Base-by-base conservation (phyloP, 1,284 basidiomycete genomes). In the Rhodotorula sp. region DNA sequence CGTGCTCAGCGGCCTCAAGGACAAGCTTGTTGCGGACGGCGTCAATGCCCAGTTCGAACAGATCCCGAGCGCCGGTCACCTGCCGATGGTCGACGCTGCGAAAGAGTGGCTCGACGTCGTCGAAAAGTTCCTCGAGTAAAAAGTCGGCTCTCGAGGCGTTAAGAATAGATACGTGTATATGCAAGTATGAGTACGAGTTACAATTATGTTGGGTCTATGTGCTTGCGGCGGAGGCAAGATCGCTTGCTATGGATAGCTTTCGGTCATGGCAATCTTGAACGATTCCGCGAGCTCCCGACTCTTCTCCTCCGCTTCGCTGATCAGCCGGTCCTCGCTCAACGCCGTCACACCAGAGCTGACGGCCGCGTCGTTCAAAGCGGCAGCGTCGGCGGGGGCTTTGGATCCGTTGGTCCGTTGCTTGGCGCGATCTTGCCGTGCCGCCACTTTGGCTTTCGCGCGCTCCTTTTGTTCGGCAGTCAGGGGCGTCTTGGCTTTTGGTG, bases 31-130 rank as follows among this genome's bases (percentile, higher is more conserved):
- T 23, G 69, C 76, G 63, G 73, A 71, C 8, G 81, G 79, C 43
- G 77, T 77, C 28, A 67, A 77, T 2, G 79, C 79, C 10, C 61
- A 66, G 28, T 83, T 82, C 61, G 78, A 74, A 45, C 75, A 70
- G 59, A 76, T 83, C 60, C 64, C 77, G 10, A 77, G 75, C 14
- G 80, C 80, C 14, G 82, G 82, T 34, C 82, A 83, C 70, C 72
- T 83, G 68, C 82, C 82, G 19, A 82, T 83, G 80, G 76, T 82
- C 38, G 81, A 83, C 68, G 72, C 69, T 1, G 38, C 74, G 1
- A 48, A 62, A 54, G 47, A 34, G 10, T 76, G 74, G 74, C 66
- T 73, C 52, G 74, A 76, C 50, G 64, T 71, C 2, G 74, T 76
- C 16, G 69, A 74, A 48, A 61, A 61, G 31, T 76, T 76, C 62